Evolutionary conservation across 106 monocot genomes (phyloP).

Genomic region (Acorus gramineus): DNA sequence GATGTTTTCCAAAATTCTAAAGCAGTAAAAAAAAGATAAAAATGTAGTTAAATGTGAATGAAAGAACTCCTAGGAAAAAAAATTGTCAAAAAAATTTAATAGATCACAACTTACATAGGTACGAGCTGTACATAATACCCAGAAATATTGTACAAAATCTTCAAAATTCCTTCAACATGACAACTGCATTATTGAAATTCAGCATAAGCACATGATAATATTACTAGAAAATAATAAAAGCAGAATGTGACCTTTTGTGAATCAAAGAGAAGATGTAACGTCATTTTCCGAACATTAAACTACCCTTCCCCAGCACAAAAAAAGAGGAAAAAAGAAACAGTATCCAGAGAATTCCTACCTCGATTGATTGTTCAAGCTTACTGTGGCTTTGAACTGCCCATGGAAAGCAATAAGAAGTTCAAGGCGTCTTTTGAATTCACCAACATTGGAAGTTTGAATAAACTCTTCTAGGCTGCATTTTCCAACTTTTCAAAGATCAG

Average conservation of each 20-base stretch:
- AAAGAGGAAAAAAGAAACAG: neutral
- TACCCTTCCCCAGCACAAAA: neutral
- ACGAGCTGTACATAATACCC: slow-evolving; percentile 85
- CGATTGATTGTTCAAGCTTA: slow-evolving; percentile 29
- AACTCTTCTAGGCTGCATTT: slow-evolving; percentile 70
- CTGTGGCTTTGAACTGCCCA: slow-evolving; percentile 45
- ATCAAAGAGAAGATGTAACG: no score
- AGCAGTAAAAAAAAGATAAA: slow-evolving; percentile 1
- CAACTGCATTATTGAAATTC: slow-evolving; percentile 22
- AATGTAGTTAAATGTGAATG: neutral
- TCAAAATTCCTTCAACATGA: slow-evolving; percentile 30
- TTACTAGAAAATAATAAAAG: neutral
- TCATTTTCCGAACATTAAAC: slow-evolving; percentile 10
- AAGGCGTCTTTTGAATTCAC: slow-evolving; percentile 75
- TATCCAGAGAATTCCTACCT: slow-evolving; percentile 20
- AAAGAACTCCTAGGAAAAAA: slow-evolving; percentile 1
- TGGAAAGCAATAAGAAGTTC: slow-evolving; percentile 78
- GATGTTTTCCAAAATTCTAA: slow-evolving; percentile 61
- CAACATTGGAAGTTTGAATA: slow-evolving; percentile 57
- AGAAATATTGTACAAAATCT: slow-evolving; percentile 78
- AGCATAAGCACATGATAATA: slow-evolving; percentile 4
- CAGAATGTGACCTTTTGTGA: no score
- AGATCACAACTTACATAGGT: slow-evolving; percentile 49
- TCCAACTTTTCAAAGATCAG: neutral
- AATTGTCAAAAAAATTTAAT: neutral